phyloP scores from a whole-genome alignment of 2,329 filamentous ascomycete species.

The Xylaria sp. region DNA sequence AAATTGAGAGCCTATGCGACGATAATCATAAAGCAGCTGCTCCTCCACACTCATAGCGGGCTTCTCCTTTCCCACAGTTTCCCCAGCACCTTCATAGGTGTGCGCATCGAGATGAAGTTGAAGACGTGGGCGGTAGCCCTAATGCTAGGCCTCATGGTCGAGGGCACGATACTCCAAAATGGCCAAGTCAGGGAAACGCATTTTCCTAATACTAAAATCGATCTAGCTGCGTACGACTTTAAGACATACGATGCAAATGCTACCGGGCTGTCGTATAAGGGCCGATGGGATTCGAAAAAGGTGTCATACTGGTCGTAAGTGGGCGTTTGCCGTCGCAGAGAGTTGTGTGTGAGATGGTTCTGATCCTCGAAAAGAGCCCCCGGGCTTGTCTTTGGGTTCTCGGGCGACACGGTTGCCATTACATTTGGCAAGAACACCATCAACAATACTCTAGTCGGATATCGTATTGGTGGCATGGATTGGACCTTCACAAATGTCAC shows the following conservation, averaged over 20 bases:
- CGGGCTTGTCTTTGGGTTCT: conserved; percentile 66
- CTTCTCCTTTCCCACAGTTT: neutral
- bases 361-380: conserved; percentile 53
- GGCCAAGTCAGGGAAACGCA: conserved; percentile 54
- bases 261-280: conserved; percentile 68
- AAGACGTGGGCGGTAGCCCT: conserved; percentile 28
- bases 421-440: conserved; percentile 63
- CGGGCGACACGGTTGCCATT: conserved; percentile 62
- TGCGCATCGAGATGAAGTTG: conserved; percentile 32
- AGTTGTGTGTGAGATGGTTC: conserved; percentile 6
- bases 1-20: conserved; percentile 7
- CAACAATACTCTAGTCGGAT: conserved; percentile 63
- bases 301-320: conserved; percentile 70
- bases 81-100: neutral
- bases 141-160: conserved; percentile 32
- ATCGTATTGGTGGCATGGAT: conserved; percentile 66
- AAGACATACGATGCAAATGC: conserved; percentile 61
- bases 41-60: neutral
- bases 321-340: neutral
- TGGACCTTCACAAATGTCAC: conserved; percentile 71
- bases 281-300: conserved; percentile 68
- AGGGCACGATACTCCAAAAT: conserved; percentile 53
- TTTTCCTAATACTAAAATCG: conserved; percentile 54
- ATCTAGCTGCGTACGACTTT: conserved; percentile 48
- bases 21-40: conserved; percentile 8